phyloP scores from a whole-genome alignment of 192 early-diverging fungal genomes.

The Lunasporangiospora selenospora region DNA sequence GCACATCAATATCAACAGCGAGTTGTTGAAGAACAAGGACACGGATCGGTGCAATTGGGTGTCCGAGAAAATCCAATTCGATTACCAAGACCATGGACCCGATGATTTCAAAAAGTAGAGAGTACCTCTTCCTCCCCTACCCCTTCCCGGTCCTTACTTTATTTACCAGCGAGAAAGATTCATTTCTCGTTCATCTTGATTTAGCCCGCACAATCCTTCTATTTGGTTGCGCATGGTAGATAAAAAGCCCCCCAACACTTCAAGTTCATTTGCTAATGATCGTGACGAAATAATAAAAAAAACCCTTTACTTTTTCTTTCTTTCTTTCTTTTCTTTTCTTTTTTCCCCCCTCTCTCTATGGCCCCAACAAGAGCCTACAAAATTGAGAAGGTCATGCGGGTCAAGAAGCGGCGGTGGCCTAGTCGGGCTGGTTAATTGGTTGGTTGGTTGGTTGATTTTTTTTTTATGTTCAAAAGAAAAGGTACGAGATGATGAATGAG shows the following conservation, averaged over 20 bases:
- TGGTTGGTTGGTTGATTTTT: no score
- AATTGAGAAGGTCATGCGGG: no score
- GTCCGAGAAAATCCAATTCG: no score
- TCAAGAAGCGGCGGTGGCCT: no score
- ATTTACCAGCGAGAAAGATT: neutral
- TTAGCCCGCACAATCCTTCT: neutral
- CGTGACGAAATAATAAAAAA: no score
- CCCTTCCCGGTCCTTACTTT: neutral
- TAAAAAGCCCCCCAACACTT: neutral
- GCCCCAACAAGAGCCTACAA: no score
- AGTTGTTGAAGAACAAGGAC: neutral
- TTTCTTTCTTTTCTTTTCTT: neutral
- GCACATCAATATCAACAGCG: neutral
- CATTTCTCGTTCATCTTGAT: neutral
- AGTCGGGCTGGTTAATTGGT: no score
- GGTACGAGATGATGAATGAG: constrained; percentile 30
- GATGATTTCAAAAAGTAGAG: no score
- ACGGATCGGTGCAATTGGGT: constrained; percentile 15
- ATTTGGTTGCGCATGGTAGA: neutral
- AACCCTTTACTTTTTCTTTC: no score
- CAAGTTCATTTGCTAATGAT: neutral
- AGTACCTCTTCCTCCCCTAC: no score
- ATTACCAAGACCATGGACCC: no score
- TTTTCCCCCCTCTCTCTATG: neutral
- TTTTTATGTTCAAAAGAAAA: constrained; percentile 33